A percentile compares a stretch with the other conserved stretches of the same genome.
phyloP scores from a whole-genome alignment of 352 stramenopile genomes.

The Paralagenidium karlingii region DNA sequence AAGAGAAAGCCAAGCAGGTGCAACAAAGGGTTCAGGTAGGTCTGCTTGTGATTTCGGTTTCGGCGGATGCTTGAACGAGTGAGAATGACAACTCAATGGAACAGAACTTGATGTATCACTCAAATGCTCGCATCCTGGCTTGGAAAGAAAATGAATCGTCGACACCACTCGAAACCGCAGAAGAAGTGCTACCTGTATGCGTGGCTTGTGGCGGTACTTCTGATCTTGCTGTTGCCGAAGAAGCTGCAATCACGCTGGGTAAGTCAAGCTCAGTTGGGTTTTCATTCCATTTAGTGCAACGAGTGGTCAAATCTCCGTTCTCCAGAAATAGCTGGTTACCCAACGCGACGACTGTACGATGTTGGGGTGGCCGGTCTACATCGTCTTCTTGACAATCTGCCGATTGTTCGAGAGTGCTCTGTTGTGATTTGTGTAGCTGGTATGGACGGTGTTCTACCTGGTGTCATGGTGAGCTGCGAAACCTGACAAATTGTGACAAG shows the following conservation, averaged over 20 bases:
- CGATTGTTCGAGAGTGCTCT: conserved; percentile 74
- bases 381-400: conserved; percentile 79
- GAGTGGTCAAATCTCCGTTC: background rate
- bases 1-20: conserved; percentile 25
- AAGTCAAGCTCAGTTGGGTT: background rate
- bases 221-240: conserved; percentile 92
- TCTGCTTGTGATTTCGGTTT: background rate
- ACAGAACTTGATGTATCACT: conserved; percentile 43
- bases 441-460: conserved; percentile 96
- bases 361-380: conserved; percentile 92
- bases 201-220: conserved; percentile 94
- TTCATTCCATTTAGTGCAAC: background rate
- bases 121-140: conserved; percentile 58
- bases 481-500: background rate
- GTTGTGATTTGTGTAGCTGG: conserved; percentile 94
- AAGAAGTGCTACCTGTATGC: conserved; percentile 20
- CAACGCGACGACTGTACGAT: conserved; percentile 82
- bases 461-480: conserved; percentile 83
- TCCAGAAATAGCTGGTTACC: conserved; percentile 80
- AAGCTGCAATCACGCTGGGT: conserved; percentile 90
- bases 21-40: conserved; percentile 19
- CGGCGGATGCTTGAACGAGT: background rate
- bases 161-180: conserved; percentile 9
- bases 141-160: no score
- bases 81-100: conserved; percentile 6